phyloP scores from a whole-genome alignment of 129 eudicot genomes.

The Kitagawia praeruptora region DNA sequence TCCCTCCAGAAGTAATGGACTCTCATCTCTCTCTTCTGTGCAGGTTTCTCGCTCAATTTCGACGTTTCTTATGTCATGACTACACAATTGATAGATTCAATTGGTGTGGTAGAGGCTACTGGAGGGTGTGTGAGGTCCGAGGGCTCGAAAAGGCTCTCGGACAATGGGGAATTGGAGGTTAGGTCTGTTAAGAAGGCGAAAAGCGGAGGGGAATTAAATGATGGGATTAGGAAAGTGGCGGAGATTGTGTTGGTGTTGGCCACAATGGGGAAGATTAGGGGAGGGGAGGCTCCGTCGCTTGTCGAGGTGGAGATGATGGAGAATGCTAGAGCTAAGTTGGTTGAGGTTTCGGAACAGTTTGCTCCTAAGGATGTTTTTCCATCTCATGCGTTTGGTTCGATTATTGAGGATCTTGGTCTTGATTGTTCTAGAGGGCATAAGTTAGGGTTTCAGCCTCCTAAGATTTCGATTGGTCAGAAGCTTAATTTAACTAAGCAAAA shows the following conservation, averaged over 20 bases:
- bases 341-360: constrained; percentile 47
- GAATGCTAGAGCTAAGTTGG: constrained; percentile 61
- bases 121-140: constrained; percentile 10
- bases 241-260: constrained; percentile 83
- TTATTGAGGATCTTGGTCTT: constrained; percentile 84
- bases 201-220: constrained; percentile 15
- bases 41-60: constrained; percentile 38
- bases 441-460: constrained; percentile 55
- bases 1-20: constrained; percentile 26
- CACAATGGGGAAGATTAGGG: constrained; percentile 84
- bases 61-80: constrained; percentile 14
- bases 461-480: constrained; percentile 63
- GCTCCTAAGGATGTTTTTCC: constrained; percentile 83
- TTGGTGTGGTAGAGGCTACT: constrained; percentile 8
- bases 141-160: constrained; percentile 23
- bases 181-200: constrained; percentile 33
- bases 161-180: constrained; percentile 24
- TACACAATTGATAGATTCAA: constrained; percentile 31
- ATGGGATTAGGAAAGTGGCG: constrained; percentile 52
- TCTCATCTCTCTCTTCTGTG: constrained; percentile 22
- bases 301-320: constrained; percentile 69
- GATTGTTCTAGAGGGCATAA: constrained; percentile 43
- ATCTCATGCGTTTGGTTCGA: constrained; percentile 49
- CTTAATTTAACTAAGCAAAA: constrained; percentile 44
- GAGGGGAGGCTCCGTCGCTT: constrained; percentile 50